Percentiles rank a stretch among this genome's conserved stretches.
Conservation (phyloP, 148 eudicot species). For the Suaeda aralocaspica region DNA sequence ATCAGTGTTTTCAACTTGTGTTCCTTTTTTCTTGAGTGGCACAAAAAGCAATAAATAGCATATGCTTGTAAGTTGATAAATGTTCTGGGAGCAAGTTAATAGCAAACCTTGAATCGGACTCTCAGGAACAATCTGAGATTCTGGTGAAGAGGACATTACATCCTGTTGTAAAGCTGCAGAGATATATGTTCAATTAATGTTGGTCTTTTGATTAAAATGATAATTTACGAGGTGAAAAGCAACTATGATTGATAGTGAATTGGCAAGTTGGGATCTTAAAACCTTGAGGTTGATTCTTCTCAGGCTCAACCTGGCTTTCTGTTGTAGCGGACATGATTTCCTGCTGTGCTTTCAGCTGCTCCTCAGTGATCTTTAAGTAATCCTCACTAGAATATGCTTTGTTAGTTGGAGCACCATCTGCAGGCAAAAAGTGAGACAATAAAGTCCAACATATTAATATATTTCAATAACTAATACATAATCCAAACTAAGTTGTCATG, state of each 20-base stretch:
- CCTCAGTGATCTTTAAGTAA: slow-evolving; percentile 54
- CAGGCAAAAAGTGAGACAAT: background rate
- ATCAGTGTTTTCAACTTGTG: background rate
- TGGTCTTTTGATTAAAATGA: background rate
- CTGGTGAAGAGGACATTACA: slow-evolving; percentile 13
- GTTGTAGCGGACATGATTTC: slow-evolving; percentile 25
- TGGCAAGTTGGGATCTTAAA: slow-evolving; percentile 1
- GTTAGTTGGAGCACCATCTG: slow-evolving; percentile 53
- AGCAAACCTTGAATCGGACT: slow-evolving; percentile 20
- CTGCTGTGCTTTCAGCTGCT: slow-evolving; percentile 53
- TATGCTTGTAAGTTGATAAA: no score
- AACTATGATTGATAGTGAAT: background rate
- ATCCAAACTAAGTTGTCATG: background rate
- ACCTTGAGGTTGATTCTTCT: slow-evolving; percentile 46
- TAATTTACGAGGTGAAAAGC: background rate
- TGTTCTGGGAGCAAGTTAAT: background rate
- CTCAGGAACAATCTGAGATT: slow-evolving; percentile 16
- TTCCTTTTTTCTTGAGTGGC: no score
- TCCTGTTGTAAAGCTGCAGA: slow-evolving; percentile 20
- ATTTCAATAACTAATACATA: background rate
- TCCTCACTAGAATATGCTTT: slow-evolving; percentile 56
- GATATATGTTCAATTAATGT: slow-evolving; percentile 1
- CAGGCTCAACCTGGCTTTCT: slow-evolving; percentile 30
- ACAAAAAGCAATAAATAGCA: no score
- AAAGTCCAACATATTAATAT: background rate